phyloP scores from a whole-genome alignment of 2,329 filamentous ascomycete species.

The Scedosporium boydii region DNA sequence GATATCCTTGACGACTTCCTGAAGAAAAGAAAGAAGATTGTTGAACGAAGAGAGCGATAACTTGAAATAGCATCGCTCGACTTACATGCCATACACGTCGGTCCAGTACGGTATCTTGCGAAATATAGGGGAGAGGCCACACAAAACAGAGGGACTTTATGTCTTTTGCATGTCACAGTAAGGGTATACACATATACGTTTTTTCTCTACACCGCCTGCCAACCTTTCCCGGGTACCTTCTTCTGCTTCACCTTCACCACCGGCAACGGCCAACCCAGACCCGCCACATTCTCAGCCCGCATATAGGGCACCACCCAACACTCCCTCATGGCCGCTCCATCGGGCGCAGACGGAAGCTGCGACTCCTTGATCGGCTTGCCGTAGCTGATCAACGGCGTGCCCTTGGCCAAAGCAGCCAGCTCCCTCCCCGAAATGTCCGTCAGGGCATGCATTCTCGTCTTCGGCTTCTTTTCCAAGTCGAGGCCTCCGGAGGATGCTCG shows the following conservation, averaged over 20 bases:
- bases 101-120: no score
- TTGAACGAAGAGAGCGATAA: no score
- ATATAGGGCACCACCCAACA: conserved; percentile 78
- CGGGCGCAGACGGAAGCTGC: conserved; percentile 17
- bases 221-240: conserved; percentile 62
- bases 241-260: conserved; percentile 76
- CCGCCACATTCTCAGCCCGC: conserved; percentile 55
- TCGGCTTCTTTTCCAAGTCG: conserved; percentile 43
- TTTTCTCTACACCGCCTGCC: conserved; percentile 30
- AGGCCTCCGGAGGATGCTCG: conserved; percentile 43
- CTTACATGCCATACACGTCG: no score
- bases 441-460: conserved; percentile 80
- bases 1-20: no score
- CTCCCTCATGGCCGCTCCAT: conserved; percentile 45
- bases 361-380: conserved; percentile 89
- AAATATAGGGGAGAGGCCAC: no score
- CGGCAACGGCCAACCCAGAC: conserved; percentile 74
- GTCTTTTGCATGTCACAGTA: background rate
- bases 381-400: conserved; percentile 73
- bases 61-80: no score
- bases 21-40: no score
- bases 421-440: conserved; percentile 69
- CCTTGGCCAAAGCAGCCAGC: conserved; percentile 69
- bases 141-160: no score
- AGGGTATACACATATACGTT: background rate